Conservation (phyloP, 805 yeast species). For the Pichia californica region DNA sequence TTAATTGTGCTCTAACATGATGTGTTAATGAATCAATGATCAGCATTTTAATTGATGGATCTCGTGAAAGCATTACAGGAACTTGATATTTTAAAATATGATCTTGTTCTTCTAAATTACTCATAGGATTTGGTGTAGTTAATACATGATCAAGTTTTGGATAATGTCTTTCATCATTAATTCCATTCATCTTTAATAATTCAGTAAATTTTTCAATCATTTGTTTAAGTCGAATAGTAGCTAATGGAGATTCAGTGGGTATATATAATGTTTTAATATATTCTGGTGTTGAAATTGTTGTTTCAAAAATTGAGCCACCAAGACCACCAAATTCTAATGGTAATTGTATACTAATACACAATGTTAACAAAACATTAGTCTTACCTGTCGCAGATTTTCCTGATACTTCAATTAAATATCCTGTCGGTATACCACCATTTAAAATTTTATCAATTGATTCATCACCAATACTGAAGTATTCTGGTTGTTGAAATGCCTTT, state of each 20-base stretch:
- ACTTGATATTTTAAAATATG: conserved; percentile 65
- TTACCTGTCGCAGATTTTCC: conserved; percentile 88
- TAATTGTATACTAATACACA: conserved; percentile 53
- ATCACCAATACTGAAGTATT: conserved; percentile 47
- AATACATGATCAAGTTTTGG: conserved; percentile 32
- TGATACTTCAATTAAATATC: conserved; percentile 62
- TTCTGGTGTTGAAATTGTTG: background rate
- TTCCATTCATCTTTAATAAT: no score
- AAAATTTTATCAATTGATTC: conserved; percentile 40
- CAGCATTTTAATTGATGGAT: conserved; percentile 43
- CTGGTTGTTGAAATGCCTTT: no score
- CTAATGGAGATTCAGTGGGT: conserved; percentile 70
- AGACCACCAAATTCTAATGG: conserved; percentile 43
- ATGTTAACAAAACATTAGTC: conserved; percentile 68
- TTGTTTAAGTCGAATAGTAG: conserved; percentile 56
- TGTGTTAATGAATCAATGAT: conserved; percentile 81
- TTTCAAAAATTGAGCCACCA: conserved; percentile 23
- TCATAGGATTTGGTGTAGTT: conserved; percentile 24
- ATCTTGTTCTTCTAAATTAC: conserved; percentile 65
- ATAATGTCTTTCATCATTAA: conserved; percentile 1
- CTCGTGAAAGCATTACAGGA: conserved; percentile 44
- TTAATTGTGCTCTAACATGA: conserved; percentile 62
- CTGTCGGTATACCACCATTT: conserved; percentile 46
- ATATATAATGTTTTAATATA: conserved; percentile 55
- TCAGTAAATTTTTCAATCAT: conserved; percentile 26